Evolutionary conservation across 2,329 filamentous ascomycete species (phyloP), one percentile per base, ranked within the genome.

Genomic region (Botrytis galanthina): DNA sequence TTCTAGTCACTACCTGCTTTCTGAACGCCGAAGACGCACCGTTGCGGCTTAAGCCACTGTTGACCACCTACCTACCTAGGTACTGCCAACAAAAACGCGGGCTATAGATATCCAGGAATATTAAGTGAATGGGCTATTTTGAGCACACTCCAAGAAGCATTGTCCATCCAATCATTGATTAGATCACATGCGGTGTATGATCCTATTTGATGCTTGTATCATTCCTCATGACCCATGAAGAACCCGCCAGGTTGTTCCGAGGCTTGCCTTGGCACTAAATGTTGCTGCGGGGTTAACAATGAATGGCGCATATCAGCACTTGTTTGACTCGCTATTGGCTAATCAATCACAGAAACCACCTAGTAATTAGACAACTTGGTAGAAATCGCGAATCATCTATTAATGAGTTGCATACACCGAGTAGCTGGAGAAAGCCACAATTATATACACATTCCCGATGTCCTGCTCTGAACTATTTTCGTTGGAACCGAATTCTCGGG

Each of bases 181-280:
- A 32, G 35, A 59, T 8, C 48, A 48, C 26, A 32, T 26, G 35
- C 26, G 39, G 48, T 72, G 70, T 68, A 48, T 39, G 26, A 20
- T 51, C 22, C 54, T 39, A 60, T 59, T 46, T 37, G n/a, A 71
- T 64, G 10, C 37, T 20, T 42, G 35, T 46, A 29, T 10, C 61
- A 64, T 22, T 51, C 29, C 70, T 59, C 48, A 68, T 61, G 71
- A 69, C 71, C 62, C 46, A 39, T 69, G 42, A 46, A 68, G 32
- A 51, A 69, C 20, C 54, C 71, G 59, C n/a, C 71, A 48, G 22
- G 26, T 51, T 62, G 48, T 46, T 46, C n/a, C 32, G 42, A 46
- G 61, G 61, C 63, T 66, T 66, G 12, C 1, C 70, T 72, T 72
- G 39, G 70, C 32, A 69, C 32, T 29, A 18, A 57, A 29, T 18